Evolutionary conservation across 2,329 filamentous ascomycete genomes (phyloP).

Genomic region (Fusarium proliferatum): DNA sequence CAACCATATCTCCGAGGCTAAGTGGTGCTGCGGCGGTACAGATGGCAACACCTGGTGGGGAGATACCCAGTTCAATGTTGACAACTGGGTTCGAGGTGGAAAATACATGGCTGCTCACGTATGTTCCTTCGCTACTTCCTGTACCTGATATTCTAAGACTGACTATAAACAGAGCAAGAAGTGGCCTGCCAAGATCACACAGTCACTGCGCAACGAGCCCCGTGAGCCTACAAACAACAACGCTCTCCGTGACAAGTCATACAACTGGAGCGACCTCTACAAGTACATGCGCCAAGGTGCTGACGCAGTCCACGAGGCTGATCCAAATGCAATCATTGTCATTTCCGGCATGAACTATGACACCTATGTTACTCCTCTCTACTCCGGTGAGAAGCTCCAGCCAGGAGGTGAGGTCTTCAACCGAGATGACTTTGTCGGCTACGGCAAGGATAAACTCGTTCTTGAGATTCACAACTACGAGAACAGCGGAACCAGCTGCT

Average conservation of each 20-base stretch:
- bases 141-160: fast-evolving
- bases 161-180: conserved; percentile 2
- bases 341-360: conserved; percentile 69
- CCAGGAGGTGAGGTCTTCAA: conserved; percentile 59
- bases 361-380: conserved; percentile 63
- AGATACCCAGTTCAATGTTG: conserved; percentile 66
- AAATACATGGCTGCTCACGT: conserved; percentile 70
- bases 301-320: conserved; percentile 61
- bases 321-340: conserved; percentile 66
- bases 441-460: conserved; percentile 63
- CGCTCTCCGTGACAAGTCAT: conserved; percentile 49
- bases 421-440: conserved; percentile 59
- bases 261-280: conserved; percentile 70
- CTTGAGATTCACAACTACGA: conserved; percentile 72
- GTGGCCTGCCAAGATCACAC: conserved; percentile 45
- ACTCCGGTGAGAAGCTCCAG: conserved; percentile 59
- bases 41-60: conserved; percentile 73
- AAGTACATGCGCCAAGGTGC: conserved; percentile 60
- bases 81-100: conserved; percentile 70
- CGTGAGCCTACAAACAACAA: conserved; percentile 54
- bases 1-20: conserved; percentile 69
- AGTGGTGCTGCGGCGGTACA: conserved; percentile 66
- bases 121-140: conserved; percentile 15
- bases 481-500: conserved; percentile 60
- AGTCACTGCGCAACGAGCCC: conserved; percentile 62